These are phyloP conservation scores for Debaryomycetaceae sp. DNA, from an alignment of 1,139 yeast genomes.

Conservation along the genomic window DNA sequence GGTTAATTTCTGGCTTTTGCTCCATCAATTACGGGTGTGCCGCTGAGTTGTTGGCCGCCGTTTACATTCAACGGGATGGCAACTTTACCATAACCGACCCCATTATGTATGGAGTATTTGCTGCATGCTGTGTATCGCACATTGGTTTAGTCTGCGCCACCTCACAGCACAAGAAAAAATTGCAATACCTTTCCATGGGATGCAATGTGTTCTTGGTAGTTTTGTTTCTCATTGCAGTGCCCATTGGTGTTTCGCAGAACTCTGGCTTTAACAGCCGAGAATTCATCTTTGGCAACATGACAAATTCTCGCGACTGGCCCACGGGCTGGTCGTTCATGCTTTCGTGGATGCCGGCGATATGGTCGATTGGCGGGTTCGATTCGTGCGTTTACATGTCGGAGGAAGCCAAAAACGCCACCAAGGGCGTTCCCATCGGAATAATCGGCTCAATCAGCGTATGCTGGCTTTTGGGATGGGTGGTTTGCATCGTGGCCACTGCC, in stretches of 20 bases:
- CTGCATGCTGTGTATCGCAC: constrained; percentile 26
- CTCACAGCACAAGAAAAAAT: constrained; percentile 44
- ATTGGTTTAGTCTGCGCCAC: constrained; percentile 28
- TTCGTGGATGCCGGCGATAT: constrained; percentile 62
- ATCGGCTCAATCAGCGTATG: constrained; percentile 47
- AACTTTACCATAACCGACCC: constrained; percentile 28
- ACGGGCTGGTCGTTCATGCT: constrained; percentile 63
- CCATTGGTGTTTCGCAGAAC: constrained; percentile 41
- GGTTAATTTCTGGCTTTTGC: constrained; percentile 35
- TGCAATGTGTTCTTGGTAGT: constrained; percentile 52
- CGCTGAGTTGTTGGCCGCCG: constrained; percentile 31
- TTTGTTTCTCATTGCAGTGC: constrained; percentile 64
- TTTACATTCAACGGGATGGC: constrained; percentile 26
- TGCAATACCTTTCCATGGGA: constrained; percentile 58
- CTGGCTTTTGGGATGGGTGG: constrained; percentile 57
- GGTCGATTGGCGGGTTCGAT: constrained; percentile 69
- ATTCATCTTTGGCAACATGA: constrained; percentile 52
- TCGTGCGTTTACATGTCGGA: constrained; percentile 72
- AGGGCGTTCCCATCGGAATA: constrained; percentile 65
- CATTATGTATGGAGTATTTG: constrained; percentile 34
- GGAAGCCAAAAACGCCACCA: constrained; percentile 63
- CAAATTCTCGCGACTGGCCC: constrained; percentile 56
- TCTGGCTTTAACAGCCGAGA: constrained; percentile 34
- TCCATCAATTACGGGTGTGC: constrained; percentile 38
- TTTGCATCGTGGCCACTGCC: constrained; percentile 51